Conservation (phyloP, 78 protist species). For the Speleostelium caveatum region DNA sequence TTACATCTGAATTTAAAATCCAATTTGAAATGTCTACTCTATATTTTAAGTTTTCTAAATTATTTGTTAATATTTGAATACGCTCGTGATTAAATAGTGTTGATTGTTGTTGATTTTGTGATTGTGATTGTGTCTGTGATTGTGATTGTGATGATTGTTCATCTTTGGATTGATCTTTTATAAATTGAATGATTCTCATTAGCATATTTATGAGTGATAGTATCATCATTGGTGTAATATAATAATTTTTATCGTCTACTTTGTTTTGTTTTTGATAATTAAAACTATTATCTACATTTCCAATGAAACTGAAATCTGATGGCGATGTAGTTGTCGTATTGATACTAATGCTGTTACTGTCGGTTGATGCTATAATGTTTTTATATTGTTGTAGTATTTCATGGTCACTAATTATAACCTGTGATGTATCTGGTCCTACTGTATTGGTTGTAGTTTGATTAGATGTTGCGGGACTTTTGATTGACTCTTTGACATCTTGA, state of each 20-base stretch:
- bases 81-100: conserved; percentile 6
- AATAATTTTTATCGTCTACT: conserved; percentile 13
- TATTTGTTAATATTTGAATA: conserved; percentile 23
- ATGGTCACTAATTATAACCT: too few relatives aligned
- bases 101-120: background rate
- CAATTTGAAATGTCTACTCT: conserved; percentile 48
- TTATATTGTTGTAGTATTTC: background rate
- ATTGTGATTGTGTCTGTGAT: background rate
- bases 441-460: background rate
- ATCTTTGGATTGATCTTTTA: background rate
- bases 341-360: background rate
- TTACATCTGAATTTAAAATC: conserved; percentile 18
- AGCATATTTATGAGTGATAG: conserved; percentile 10
- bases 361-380: background rate
- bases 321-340: background rate
- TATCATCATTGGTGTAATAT: conserved; percentile 29
- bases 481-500: conserved; percentile 38
- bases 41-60: conserved; percentile 44
- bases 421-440: background rate
- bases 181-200: background rate
- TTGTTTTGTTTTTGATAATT: conserved; percentile 8
- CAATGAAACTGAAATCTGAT: background rate
- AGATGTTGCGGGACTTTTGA: background rate
- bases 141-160: background rate
- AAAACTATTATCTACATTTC: conserved; percentile 15